These are phyloP conservation scores for Penicillium sp. DNA, from an alignment of 2,329 filamentous ascomycete species.

Conservation along the genomic window DNA sequence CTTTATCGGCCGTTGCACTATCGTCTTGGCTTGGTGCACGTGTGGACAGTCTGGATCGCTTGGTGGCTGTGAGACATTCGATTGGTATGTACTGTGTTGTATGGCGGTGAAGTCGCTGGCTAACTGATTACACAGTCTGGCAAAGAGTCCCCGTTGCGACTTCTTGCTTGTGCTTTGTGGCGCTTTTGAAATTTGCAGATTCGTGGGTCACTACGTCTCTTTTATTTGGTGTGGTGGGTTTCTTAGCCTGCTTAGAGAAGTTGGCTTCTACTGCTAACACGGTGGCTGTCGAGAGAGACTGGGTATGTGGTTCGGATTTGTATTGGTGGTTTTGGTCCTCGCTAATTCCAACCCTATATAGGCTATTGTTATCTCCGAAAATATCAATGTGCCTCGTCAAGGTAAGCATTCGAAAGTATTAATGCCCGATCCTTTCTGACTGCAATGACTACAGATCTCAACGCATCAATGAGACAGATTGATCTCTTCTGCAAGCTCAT, in stretches of 20 bases:
- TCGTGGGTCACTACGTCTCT: slow-evolving; percentile 9
- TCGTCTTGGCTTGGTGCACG: slow-evolving; percentile 55
- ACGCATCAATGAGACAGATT: slow-evolving; percentile 54
- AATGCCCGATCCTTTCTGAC: slow-evolving; percentile 1
- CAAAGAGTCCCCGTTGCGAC: slow-evolving; percentile 42
- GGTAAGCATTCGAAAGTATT: slow-evolving; percentile 13
- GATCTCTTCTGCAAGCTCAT: slow-evolving; percentile 55
- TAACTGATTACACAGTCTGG: slow-evolving; percentile 22
- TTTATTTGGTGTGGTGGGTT: slow-evolving; percentile 37
- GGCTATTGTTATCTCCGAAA: slow-evolving; percentile 31
- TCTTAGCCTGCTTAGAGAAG: slow-evolving; percentile 65
- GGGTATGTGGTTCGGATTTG: slow-evolving; percentile 41
- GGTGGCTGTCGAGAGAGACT: slow-evolving; percentile 66
- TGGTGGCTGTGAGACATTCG: slow-evolving; percentile 49
- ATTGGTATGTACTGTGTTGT: slow-evolving; percentile 33
- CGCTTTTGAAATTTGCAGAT: slow-evolving; percentile 21
- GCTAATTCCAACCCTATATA: slow-evolving; percentile 3
- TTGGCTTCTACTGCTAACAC: slow-evolving; percentile 59
- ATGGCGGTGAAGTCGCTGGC: background rate
- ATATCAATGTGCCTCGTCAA: slow-evolving; percentile 40
- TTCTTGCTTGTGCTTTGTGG: slow-evolving; percentile 47
- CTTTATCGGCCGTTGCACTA: slow-evolving; percentile 54
- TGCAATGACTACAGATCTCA: slow-evolving; percentile 35
- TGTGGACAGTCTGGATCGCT: slow-evolving; percentile 54
- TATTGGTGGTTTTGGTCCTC: background rate